Conservation (phyloP, 345 rosid species). For the Physaria fendleri region DNA sequence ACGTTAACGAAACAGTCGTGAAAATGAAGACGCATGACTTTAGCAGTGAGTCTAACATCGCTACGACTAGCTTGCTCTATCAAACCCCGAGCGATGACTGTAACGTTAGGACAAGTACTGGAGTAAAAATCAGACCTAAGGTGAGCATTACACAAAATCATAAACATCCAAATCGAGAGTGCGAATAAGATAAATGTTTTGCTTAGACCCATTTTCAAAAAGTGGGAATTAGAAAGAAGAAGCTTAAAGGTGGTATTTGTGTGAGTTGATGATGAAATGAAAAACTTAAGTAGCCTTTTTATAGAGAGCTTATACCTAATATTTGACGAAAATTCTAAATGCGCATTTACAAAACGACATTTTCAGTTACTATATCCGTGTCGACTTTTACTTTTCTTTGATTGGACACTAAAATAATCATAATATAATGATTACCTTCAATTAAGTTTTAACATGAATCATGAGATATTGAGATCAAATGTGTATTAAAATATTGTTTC, state of each 20-base stretch:
- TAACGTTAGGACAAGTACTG: slow-evolving; percentile 22
- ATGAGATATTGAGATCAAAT: too few relatives aligned
- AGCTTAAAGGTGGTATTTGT: neutral
- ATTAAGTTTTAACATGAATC: too few relatives aligned
- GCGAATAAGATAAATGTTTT: neutral
- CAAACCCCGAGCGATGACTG: slow-evolving; percentile 15
- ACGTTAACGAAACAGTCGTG: too few relatives aligned
- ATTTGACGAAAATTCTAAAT: slow-evolving; percentile 4
- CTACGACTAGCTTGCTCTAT: slow-evolving; percentile 23
- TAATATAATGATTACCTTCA: neutral
- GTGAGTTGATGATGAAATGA: neutral
- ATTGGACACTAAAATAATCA: neutral
- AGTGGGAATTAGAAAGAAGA: neutral
- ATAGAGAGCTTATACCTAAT: slow-evolving; percentile 9
- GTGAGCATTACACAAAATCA: slow-evolving; percentile 11
- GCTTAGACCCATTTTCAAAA: slow-evolving; percentile 17
- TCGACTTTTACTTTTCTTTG: slow-evolving; percentile 5
- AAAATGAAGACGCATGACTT: slow-evolving; percentile 38
- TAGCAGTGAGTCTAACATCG: slow-evolving; percentile 25
- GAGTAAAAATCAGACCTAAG: slow-evolving; percentile 21
- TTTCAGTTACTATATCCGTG: neutral
- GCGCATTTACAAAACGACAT: neutral
- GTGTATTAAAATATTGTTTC: too few relatives aligned
- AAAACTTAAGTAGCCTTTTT: slow-evolving; percentile 7
- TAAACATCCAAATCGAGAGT: slow-evolving; percentile 3